These are phyloP conservation scores for Trichophyton schoenleinii DNA, from an alignment of 2,329 filamentous ascomycete species.

Conservation along the genomic window DNA sequence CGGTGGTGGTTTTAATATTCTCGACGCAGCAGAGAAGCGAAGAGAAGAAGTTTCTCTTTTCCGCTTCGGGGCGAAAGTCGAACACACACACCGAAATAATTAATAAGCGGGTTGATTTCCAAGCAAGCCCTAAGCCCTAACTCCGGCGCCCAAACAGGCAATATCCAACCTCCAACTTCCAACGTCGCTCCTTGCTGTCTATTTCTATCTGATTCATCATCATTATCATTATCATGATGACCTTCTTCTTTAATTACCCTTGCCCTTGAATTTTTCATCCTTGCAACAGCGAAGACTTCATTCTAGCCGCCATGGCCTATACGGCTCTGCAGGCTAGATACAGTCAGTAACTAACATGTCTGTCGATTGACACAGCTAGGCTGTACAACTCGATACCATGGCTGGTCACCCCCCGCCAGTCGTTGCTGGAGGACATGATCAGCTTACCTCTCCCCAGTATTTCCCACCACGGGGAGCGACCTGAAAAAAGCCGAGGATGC, in stretches of 20 bases:
- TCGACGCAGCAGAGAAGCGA: constrained; percentile 14
- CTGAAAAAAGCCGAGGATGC: too few species aligned
- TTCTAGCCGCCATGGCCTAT: too few species aligned
- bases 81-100: constrained; percentile 4
- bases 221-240: too few species aligned
- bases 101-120: constrained; percentile 16
- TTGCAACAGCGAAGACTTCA: too few species aligned
- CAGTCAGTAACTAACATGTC: too few species aligned
- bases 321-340: too few species aligned
- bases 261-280: neutral
- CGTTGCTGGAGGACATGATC: too few species aligned
- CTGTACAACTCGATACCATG: too few species aligned
- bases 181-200: neutral
- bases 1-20: constrained; percentile 22
- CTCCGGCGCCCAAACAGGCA: neutral
- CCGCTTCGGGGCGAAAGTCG: neutral
- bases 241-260: neutral
- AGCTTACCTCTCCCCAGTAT: too few species aligned
- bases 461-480: too few species aligned
- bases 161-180: neutral
- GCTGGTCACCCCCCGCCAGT: too few species aligned
- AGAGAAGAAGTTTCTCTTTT: constrained; percentile 6
- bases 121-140: constrained; percentile 36
- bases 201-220: neutral
- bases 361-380: too few species aligned